These are phyloP conservation scores for Neoscytalidium dimidiatum DNA, from an alignment of 2,329 filamentous ascomycete genomes.

Conservation along the genomic window DNA sequence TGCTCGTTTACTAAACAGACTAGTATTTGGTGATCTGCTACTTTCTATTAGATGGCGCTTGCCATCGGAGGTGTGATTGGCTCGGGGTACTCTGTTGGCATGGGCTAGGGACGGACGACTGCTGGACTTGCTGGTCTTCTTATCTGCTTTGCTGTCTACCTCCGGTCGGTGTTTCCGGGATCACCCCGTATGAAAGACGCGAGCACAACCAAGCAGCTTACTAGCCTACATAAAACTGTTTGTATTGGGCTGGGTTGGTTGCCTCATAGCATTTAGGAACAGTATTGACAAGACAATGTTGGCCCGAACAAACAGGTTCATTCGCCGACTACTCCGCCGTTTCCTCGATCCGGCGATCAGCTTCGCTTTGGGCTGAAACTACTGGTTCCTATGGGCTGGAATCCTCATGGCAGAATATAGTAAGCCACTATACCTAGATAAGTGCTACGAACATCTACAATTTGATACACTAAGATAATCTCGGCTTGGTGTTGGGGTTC, in stretches of 20 bases:
- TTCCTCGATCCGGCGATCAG: constrained; percentile 94
- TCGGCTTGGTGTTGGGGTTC: neutral
- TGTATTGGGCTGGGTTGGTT: too few relatives aligned
- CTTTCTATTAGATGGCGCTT: neutral
- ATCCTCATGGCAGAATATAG: constrained; percentile 82
- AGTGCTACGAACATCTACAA: constrained; percentile 25
- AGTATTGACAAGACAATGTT: neutral
- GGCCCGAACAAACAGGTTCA: constrained; percentile 58
- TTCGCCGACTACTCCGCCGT: constrained; percentile 90
- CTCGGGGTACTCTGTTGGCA: neutral
- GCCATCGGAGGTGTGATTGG: neutral
- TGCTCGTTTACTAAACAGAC: too few relatives aligned
- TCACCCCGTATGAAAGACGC: too few relatives aligned
- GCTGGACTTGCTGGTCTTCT: neutral
- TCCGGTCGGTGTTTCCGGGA: neutral
- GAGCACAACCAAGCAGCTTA: too few relatives aligned
- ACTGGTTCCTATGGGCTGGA: constrained; percentile 84
- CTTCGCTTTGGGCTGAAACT: constrained; percentile 95
- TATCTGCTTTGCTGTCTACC: neutral
- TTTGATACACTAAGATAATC: neutral
- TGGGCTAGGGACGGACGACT: neutral
- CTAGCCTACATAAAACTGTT: too few relatives aligned
- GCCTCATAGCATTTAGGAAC: too few relatives aligned
- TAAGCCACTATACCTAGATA: constrained; percentile 79
- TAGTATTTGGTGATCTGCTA: neutral